phyloP scores from a whole-genome alignment of 208 protist species.

The Herpetomonas samuelpessoai region DNA sequence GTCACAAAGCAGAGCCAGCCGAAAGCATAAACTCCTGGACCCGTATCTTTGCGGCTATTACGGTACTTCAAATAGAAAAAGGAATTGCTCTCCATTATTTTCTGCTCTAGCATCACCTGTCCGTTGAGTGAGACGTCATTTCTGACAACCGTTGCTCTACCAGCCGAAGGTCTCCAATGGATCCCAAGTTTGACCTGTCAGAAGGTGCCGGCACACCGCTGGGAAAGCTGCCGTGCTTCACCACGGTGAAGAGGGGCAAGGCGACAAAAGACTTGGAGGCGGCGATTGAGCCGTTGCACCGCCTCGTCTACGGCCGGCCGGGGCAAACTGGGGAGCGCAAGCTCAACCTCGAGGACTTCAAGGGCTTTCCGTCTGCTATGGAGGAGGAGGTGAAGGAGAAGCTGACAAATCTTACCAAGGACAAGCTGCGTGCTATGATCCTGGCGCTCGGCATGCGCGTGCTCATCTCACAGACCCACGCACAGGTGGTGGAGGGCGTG shows the following conservation, averaged over 20 bases:
- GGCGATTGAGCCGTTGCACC: conserved; percentile 67
- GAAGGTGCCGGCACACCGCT: conserved; percentile 49
- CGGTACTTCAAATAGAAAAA: too few species aligned
- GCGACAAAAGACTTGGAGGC: conserved; percentile 40
- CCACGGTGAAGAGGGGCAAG: conserved; percentile 21
- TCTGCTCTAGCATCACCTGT: too few species aligned
- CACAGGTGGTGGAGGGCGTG: conserved; percentile 36
- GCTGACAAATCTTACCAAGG: conserved; percentile 42
- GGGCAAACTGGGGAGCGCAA: conserved; percentile 45
- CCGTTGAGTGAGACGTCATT: too few species aligned
- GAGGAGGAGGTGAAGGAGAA: conserved; percentile 30
- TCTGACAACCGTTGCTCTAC: too few species aligned
- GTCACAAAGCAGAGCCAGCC: background rate
- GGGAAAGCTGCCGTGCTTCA: conserved; percentile 49
- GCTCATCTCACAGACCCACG: conserved; percentile 26
- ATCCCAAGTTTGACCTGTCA: conserved; percentile 40
- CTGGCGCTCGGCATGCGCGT: conserved; percentile 43
- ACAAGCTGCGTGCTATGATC: conserved; percentile 53
- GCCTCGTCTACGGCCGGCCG: conserved; percentile 58
- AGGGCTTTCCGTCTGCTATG: conserved; percentile 49
- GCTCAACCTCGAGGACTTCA: conserved; percentile 46
- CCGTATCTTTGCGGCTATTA: too few species aligned
- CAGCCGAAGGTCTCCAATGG: too few species aligned
- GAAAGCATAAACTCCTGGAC: background rate
- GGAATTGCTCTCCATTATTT: too few species aligned